Conservation (phyloP, 2,329 filamentous ascomycete species). For the Penicillium sp. region DNA sequence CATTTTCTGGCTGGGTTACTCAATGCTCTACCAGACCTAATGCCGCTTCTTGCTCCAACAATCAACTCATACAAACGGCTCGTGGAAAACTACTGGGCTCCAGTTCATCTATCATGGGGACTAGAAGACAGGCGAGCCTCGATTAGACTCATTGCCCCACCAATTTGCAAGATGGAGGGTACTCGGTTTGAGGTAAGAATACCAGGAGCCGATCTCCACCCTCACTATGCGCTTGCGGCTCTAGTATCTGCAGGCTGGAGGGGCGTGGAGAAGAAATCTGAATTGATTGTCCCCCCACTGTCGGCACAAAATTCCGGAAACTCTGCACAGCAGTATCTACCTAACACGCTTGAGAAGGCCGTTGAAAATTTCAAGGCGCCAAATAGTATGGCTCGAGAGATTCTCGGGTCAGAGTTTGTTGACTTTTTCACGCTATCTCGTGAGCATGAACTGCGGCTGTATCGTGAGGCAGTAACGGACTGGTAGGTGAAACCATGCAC, state of each 20-base stretch:
- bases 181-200: constrained; percentile 93
- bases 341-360: constrained; percentile 84
- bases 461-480: constrained; percentile 95
- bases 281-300: constrained; percentile 78
- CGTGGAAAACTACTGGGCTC: constrained; percentile 99
- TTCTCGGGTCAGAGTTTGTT: constrained; percentile 93
- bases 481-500: constrained; percentile 66
- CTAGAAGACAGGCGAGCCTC: constrained; percentile 92
- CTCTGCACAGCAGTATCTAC: constrained; percentile 70
- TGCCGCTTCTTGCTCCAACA: constrained; percentile 92
- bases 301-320: constrained; percentile 82
- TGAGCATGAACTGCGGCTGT: constrained; percentile 82
- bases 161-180: constrained; percentile 79
- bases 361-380: constrained; percentile 75
- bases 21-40: constrained; percentile 86
- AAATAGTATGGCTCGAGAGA: constrained; percentile 84
- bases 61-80: constrained; percentile 98
- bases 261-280: constrained; percentile 88
- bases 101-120: constrained; percentile 96
- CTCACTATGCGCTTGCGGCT: constrained; percentile 82
- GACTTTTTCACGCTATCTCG: constrained; percentile 92
- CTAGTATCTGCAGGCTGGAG: constrained; percentile 88
- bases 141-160: constrained; percentile 85
- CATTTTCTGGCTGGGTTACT: constrained; percentile 92
- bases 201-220: constrained; percentile 88